phyloP scores from a whole-genome alignment of 2,329 filamentous ascomycete genomes.

The Colletotrichum sp. region DNA sequence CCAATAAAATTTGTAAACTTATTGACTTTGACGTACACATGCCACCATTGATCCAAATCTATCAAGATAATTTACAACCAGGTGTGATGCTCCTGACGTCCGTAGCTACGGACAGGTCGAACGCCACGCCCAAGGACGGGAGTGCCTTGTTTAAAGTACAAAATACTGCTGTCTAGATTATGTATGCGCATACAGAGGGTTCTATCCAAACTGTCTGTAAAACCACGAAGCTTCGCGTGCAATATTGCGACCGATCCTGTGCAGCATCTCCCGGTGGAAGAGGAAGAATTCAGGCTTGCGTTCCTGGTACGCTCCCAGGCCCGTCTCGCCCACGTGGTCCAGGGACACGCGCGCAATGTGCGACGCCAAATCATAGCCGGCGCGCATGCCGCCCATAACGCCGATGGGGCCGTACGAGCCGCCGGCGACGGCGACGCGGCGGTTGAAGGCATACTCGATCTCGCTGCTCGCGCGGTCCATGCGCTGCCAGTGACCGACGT shows the following conservation, averaged over 20 bases:
- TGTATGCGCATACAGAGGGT: not conserved
- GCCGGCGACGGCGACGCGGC: conserved; percentile 68
- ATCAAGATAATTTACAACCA: not conserved
- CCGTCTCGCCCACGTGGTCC: conserved; percentile 35
- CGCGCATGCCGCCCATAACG: conserved; percentile 55
- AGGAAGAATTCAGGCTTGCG: not conserved
- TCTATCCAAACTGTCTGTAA: not conserved
- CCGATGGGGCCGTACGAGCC: conserved; percentile 60
- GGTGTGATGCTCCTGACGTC: not conserved
- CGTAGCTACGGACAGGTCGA: not conserved
- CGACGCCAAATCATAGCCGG: conserved; percentile 50
- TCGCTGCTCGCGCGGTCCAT: conserved; percentile 63
- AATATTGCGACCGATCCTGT: conserved; percentile 2
- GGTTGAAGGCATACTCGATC: conserved; percentile 61
- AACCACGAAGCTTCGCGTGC: not conserved
- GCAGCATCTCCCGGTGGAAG: not conserved
- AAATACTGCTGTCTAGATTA: not conserved
- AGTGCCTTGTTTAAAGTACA: not conserved
- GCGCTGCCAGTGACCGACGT: conserved; percentile 73
- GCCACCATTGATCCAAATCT: not conserved
- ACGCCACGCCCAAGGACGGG: not conserved
- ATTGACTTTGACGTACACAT: not conserved
- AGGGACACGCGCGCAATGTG: conserved; percentile 32
- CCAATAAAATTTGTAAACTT: not conserved
- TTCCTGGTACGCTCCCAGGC: conserved; percentile 32